Base-by-base conservation (phyloP, 1,284 basidiomycete genomes). In the Ustilago sp. region DNA sequence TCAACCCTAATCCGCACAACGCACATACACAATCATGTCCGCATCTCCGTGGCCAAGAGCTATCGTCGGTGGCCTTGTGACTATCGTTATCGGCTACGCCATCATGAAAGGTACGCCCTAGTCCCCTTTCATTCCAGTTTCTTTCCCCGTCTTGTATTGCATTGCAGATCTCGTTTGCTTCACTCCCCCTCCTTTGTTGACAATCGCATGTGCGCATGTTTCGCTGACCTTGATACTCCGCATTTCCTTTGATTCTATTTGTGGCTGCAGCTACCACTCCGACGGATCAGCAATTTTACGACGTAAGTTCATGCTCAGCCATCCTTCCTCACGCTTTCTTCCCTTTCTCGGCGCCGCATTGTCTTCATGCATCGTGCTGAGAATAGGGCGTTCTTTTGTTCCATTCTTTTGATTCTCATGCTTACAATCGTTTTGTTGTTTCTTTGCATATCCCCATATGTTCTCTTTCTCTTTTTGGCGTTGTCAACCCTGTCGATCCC, bases 201-300 rank as follows among this genome's bases (percentile, higher is more conserved):
- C 36, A n/a, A 15, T 38, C 47, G 53, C 61, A 63, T 63, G 36
- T n/a, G 51, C 28, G 39, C 31, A 47, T 19, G 41, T 36, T 53
- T 23, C n/a, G 28, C 38, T 32, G 36, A 32, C 36, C 8, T 13
- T 55, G 2, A 45, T 15, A 5, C 45, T 28, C 41, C 39, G 31
- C 36, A 32, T 19, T 15, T 23, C 9, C 36, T 12, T 39, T 38
- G 36, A 51, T 23, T 60, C 53, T 45, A 41, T 60, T 52, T 58
- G 39, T 55, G 23, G 8, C 53, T 56, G 45, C 60, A 83, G 81
- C 59, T 31, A 81, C 81, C 6, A 83, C 80, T 51, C 81, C 80
- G 53, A 79, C 78, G 52, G 81, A 83, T 50, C 55, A 83, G 51
- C 69, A 83, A n/a, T 83, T 83, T 63, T 83, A 83, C 68, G 70